These are phyloP conservation scores for Penicillium coffeae DNA, from an alignment of 495 filamentous ascomycete genomes.

Conservation along the genomic window DNA sequence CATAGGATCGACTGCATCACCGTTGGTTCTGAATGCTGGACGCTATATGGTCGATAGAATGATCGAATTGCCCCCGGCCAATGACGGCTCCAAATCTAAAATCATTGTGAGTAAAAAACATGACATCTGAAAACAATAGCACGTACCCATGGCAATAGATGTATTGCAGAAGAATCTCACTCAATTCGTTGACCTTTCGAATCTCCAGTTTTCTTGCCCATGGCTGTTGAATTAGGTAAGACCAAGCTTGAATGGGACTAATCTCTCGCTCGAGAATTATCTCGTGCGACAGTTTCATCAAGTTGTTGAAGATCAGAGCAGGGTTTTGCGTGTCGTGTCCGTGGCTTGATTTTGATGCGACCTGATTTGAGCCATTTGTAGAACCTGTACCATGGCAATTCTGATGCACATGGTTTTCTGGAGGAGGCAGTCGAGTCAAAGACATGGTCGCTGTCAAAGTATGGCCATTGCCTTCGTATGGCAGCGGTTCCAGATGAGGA, in stretches of 20 bases:
- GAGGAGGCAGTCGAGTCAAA: background rate
- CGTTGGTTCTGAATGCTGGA: background rate
- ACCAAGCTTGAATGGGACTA: constrained; percentile 35
- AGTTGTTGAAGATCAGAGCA: constrained; percentile 19
- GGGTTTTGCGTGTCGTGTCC: background rate
- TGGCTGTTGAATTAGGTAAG: constrained; percentile 27
- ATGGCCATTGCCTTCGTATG: constrained; percentile 4
- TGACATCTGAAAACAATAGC: too few relatives aligned
- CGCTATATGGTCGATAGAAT: background rate
- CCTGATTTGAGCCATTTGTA: background rate
- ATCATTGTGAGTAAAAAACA: background rate
- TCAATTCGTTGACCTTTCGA: constrained; percentile 8
- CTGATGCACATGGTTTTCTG: background rate
- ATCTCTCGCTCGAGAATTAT: constrained; percentile 27
- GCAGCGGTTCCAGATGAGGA: constrained; percentile 2
- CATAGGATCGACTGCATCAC: too few relatives aligned
- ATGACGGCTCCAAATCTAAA: background rate
- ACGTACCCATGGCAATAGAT: constrained; percentile 20
- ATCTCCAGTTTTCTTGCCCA: background rate
- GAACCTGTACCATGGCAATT: background rate
- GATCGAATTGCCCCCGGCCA: background rate
- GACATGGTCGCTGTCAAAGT: background rate
- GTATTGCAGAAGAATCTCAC: background rate
- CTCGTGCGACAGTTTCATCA: constrained; percentile 23
- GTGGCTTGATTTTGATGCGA: too few relatives aligned